Conservation (phyloP, 169 alveolate genomes). For the Cytauxzoon felis region DNA sequence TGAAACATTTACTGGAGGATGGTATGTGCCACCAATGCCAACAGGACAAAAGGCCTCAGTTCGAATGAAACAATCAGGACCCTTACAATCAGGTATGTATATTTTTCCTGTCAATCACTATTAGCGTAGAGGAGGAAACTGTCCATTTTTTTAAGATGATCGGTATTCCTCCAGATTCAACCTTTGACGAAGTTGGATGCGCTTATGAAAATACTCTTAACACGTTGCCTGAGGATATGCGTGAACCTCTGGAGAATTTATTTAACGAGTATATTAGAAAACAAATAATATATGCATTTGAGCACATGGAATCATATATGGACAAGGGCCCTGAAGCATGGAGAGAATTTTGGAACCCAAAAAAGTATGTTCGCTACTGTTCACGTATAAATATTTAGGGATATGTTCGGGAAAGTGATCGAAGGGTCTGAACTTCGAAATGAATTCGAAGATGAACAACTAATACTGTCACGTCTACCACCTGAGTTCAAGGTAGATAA, state of each 20-base stretch:
- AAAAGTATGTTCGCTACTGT: slow-evolving; percentile 16
- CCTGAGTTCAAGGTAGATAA: slow-evolving; percentile 1
- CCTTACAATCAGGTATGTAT: slow-evolving; percentile 50
- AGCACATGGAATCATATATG: slow-evolving; percentile 41
- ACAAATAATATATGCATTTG: slow-evolving; percentile 34
- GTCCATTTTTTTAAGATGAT: slow-evolving; percentile 16
- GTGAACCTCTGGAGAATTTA: background rate
- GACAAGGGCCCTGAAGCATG: slow-evolving; percentile 51
- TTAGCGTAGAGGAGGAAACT: slow-evolving; percentile 55
- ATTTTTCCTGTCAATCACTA: background rate
- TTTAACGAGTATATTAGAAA: slow-evolving; percentile 38
- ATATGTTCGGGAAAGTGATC: slow-evolving; percentile 11
- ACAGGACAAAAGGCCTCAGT: slow-evolving; percentile 37
- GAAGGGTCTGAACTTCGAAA: background rate
- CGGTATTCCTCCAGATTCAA: slow-evolving; percentile 20
- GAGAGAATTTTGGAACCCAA: slow-evolving; percentile 59
- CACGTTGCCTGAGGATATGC: slow-evolving; percentile 17
- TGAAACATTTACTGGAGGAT: slow-evolving; percentile 12
- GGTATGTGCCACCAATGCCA: slow-evolving; percentile 67
- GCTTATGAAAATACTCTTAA: slow-evolving; percentile 20
- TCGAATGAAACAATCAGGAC: slow-evolving; percentile 16
- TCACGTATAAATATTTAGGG: slow-evolving; percentile 11
- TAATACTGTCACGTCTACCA: background rate
- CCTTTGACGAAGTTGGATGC: slow-evolving; percentile 3
- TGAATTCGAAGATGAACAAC: slow-evolving; percentile 15